phyloP scores from a whole-genome alignment of 1,284 basidiomycete species.

The Tilletiaria anomala region DNA sequence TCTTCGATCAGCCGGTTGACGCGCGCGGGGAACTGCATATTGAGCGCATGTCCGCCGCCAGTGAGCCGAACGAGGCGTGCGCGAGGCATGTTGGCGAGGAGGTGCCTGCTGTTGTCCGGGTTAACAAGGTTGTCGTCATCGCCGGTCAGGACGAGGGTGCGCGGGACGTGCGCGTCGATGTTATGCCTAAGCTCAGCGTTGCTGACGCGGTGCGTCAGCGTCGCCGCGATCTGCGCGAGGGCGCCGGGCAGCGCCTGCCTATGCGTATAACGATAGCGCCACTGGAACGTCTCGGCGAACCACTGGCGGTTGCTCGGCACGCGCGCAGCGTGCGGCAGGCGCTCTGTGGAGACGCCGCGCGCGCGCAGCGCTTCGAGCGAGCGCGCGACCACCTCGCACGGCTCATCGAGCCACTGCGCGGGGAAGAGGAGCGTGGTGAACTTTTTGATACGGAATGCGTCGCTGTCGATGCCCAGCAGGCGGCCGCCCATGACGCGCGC shows the following conservation, averaged over 20 bases:
- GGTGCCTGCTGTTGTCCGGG: slow-evolving; percentile 47
- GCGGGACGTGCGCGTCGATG: slow-evolving; percentile 45
- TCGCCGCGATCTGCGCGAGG: slow-evolving; percentile 62
- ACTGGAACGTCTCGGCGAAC: slow-evolving; percentile 44
- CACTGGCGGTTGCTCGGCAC: neutral
- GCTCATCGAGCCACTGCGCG: slow-evolving; percentile 48
- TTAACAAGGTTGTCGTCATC: slow-evolving; percentile 57
- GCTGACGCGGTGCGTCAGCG: slow-evolving; percentile 54
- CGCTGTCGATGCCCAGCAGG: slow-evolving; percentile 46
- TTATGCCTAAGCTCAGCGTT: slow-evolving; percentile 45
- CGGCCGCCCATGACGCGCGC: slow-evolving; percentile 38
- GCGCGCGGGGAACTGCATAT: slow-evolving; percentile 44
- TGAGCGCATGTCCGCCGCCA: slow-evolving; percentile 55
- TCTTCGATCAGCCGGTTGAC: no score
- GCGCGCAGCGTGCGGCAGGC: neutral
- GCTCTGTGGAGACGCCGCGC: neutral
- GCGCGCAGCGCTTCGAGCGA: slow-evolving; percentile 4
- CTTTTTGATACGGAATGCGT: slow-evolving; percentile 47
- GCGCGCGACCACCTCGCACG: neutral
- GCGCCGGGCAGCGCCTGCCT: slow-evolving; percentile 53
- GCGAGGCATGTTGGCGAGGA: slow-evolving; percentile 54
- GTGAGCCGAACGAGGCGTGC: slow-evolving; percentile 56
- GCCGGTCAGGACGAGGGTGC: slow-evolving; percentile 56
- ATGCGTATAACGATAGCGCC: slow-evolving; percentile 49
- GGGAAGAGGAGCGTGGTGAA: slow-evolving; percentile 53